Evolutionary conservation across 345 rosid species (phyloP), one percentile per base, ranked within the genome.

Genomic region (Hirschfeldia incana): DNA sequence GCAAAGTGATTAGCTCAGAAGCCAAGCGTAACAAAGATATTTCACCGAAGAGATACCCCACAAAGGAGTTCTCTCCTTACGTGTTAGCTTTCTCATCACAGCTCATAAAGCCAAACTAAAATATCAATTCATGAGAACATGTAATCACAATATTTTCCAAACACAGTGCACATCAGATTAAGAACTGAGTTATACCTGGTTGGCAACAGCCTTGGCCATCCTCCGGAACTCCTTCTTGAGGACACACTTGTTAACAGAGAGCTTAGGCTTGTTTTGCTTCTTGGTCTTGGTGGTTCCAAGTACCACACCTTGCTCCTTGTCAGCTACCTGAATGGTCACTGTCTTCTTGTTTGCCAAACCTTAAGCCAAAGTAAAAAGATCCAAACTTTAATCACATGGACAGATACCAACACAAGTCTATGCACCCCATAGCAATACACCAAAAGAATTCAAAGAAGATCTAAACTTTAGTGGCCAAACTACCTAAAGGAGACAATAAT

Each of bases 301-400:
- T 16, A 85, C 78, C 26, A 89, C 86, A 4, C 81, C 83, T 80
- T 80, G 85, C 0, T 89, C 91, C 32, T 86, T 86, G 15, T 67
- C 86, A 29, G 84, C 88, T 1, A 86, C 46, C 85, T 86, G 91
- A 72, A 89, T 88, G 9, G 77, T 66, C 3, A 89, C 86, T 0
- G 91, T 86, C 71, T 89, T 89, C n/a, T 83, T 80, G 77, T 89
- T 89, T 7, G 93, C 89, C 87, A 89, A 77, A 11, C 92, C 92
- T 89, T 9, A 9, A 32, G 28, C 6, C 17, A 36, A 1, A 36
- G 15, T 1, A 13, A 34, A 49, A 49, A 67, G 27, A 60, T 36
- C 16, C 5, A 26, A 59, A 32, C 32, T 73, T 69, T 27, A 29
- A 27, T 8, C 8, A 66, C 15, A 32, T 42, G 8, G 16, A 2